Conservation (phyloP, 2,329 filamentous ascomycete species). For the Trichophyton schoenleinii region DNA sequence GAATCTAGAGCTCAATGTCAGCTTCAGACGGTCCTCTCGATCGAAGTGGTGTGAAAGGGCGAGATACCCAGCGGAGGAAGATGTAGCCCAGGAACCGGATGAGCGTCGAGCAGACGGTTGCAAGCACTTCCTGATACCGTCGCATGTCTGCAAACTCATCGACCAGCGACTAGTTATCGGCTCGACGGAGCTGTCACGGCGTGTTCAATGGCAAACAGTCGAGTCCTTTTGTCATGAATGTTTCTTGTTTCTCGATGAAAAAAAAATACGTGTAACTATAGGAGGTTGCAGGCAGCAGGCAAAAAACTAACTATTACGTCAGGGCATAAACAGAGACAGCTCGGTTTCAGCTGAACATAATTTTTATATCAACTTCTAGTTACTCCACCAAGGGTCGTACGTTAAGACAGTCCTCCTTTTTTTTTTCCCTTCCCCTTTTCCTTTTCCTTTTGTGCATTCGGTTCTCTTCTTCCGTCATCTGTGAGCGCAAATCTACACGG, state of each 20-base stretch:
- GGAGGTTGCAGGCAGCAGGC: not conserved
- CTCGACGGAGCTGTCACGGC: not conserved
- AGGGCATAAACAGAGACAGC: not conserved
- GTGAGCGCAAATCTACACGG: no score
- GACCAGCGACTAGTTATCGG: not conserved
- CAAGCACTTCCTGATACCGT: conserved; percentile 21
- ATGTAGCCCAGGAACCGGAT: conserved; percentile 27
- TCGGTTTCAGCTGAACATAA: not conserved
- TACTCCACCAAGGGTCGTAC: not conserved
- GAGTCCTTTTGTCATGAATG: not conserved
- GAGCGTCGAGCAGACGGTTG: conserved; percentile 26
- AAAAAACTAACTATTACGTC: not conserved
- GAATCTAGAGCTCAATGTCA: conserved; percentile 22
- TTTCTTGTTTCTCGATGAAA: no score
- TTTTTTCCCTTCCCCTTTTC: not conserved
- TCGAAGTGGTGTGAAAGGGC: no score
- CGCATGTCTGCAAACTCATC: conserved; percentile 19
- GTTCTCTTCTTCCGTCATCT: no score
- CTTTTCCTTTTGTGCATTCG: no score
- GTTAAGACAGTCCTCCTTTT: not conserved
- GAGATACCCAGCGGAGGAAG: conserved; percentile 35
- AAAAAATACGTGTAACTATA: no score
- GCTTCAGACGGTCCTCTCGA: no score
- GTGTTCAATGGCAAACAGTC: not conserved
- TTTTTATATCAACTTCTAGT: not conserved